Evolutionary conservation across 192 early-diverging fungal genomes (phyloP).

Genomic region (Backusella westeae): DNA sequence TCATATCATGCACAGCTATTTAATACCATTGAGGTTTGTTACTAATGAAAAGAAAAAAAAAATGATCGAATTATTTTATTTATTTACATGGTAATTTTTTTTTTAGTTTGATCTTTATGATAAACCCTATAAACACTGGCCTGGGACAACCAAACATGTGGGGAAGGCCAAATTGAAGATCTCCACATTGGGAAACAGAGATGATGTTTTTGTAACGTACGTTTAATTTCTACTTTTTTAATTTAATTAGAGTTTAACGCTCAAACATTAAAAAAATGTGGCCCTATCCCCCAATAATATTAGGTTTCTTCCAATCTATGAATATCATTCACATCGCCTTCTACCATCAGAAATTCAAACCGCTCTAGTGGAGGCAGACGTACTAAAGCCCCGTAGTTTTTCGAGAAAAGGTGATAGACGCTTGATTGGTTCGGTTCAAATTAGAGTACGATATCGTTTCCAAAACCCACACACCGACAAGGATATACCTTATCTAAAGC

Average conservation of each 20-base stretch:
- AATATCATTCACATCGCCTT: slow-evolving; percentile 20
- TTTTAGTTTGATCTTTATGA: slow-evolving; percentile 33
- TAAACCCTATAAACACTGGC: slow-evolving; percentile 17
- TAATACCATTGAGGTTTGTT: slow-evolving; percentile 53
- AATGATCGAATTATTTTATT: neutral
- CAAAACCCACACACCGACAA: neutral
- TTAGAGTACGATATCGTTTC: slow-evolving; percentile 1
- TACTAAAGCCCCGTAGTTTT: neutral
- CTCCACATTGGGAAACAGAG: slow-evolving; percentile 19
- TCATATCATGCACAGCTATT: slow-evolving; percentile 76
- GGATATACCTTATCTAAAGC: neutral
- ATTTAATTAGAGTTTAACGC: too few species aligned
- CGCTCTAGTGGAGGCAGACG: neutral
- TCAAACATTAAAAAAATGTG: neutral
- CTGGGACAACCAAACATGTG: slow-evolving; percentile 17
- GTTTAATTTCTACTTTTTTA: neutral
- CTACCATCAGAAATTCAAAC: slow-evolving; percentile 6
- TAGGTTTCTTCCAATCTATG: slow-evolving; percentile 29
- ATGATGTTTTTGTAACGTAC: slow-evolving; percentile 33
- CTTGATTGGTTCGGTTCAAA: slow-evolving; percentile 9
- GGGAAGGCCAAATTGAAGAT: slow-evolving; percentile 29
- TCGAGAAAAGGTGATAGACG: neutral
- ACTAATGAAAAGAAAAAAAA: neutral
- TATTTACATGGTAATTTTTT: neutral
- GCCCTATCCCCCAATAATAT: neutral